Conservation (phyloP, 169 alveolate species). For the Plasmodium coatneyi region DNA sequence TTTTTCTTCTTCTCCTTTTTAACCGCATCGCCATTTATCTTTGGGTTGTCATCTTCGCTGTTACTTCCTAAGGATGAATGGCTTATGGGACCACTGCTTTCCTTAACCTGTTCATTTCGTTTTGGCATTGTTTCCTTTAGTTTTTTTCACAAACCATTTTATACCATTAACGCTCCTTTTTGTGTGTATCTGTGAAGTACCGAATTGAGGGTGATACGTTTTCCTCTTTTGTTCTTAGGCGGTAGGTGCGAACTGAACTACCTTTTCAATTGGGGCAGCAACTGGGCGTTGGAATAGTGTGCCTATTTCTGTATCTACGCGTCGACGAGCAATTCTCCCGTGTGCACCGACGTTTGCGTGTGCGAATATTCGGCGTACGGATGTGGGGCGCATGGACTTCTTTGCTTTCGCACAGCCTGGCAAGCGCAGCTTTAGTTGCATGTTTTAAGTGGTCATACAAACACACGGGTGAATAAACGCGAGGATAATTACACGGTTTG, state of each 20-base stretch:
- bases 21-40: neutral
- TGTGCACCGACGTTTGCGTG: neutral
- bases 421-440: neutral
- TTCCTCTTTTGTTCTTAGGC: neutral
- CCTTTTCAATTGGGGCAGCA: neutral
- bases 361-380: too few species aligned
- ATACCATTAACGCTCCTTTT: neutral
- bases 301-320: neutral
- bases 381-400: neutral
- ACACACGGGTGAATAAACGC: slow-evolving; percentile 2
- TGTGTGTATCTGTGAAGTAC: neutral
- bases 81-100: neutral
- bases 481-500: neutral
- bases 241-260: neutral
- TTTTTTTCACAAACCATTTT: slow-evolving; percentile 12
- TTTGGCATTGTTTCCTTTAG: slow-evolving; percentile 39
- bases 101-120: slow-evolving; percentile 4
- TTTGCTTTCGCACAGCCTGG: neutral
- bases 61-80: slow-evolving; percentile 2
- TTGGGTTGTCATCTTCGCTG: neutral
- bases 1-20: slow-evolving; percentile 2
- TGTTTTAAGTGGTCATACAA: neutral
- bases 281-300: neutral
- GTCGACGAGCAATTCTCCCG: neutral
- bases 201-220: neutral